A percentile compares a stretch with the other conserved stretches of the same genome.
phyloP scores from a whole-genome alignment of 495 filamentous ascomycete species.

The Penicillium malachiteum region DNA sequence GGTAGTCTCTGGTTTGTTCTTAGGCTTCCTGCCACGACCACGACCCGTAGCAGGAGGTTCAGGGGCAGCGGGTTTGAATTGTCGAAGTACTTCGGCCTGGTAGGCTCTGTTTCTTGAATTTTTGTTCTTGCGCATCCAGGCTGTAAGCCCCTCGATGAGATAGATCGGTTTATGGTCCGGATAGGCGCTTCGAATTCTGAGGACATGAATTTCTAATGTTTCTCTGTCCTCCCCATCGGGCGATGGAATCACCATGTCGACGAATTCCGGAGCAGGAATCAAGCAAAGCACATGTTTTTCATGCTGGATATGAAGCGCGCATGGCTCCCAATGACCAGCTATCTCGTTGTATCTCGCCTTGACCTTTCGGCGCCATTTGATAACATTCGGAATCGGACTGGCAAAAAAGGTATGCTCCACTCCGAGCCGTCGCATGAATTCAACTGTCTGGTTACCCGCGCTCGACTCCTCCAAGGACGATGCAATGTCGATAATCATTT shows the following conservation, averaged over 20 bases:
- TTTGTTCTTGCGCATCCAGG: conserved; percentile 69
- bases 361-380: conserved; percentile 76
- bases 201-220: conserved; percentile 61
- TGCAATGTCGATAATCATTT: conserved; percentile 85
- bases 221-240: conserved; percentile 28
- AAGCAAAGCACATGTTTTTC: conserved; percentile 70
- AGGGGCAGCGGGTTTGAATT: conserved; percentile 36
- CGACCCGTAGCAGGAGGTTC: conserved; percentile 21
- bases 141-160: conserved; percentile 69
- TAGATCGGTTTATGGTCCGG: conserved; percentile 60
- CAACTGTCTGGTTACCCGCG: conserved; percentile 48
- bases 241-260: conserved; percentile 54
- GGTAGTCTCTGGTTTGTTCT: conserved; percentile 41
- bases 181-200: conserved; percentile 54
- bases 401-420: conserved; percentile 53
- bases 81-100: conserved; percentile 60
- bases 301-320: conserved; percentile 51
- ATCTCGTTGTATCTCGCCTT: conserved; percentile 60
- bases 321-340: conserved; percentile 65
- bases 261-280: conserved; percentile 66
- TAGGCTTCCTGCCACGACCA: conserved; percentile 33
- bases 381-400: conserved; percentile 55
- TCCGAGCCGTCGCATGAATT: conserved; percentile 57
- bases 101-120: conserved; percentile 67
- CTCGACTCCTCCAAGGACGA: conserved; percentile 48